A percentile compares a stretch with the other conserved stretches of the same genome.
Evolutionary conservation across 106 monocot genomes (phyloP).

Genomic region (Chionographis japonica): DNA sequence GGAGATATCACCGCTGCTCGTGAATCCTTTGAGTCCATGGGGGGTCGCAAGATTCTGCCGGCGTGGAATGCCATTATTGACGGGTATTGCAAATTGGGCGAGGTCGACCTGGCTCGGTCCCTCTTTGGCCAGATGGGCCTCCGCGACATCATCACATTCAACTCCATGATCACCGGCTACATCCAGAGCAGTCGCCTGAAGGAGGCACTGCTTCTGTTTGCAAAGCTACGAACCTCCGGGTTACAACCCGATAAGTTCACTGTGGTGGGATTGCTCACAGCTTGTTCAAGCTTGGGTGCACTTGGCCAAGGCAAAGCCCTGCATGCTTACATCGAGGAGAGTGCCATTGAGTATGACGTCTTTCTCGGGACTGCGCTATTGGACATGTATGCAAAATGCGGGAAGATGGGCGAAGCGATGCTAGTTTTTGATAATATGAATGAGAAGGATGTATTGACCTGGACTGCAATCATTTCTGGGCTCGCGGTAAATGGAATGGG

Average conservation of each 20-base stretch:
- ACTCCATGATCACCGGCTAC: conserved; percentile 76
- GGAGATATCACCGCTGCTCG: conserved; percentile 48
- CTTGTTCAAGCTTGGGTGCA: conserved; percentile 55
- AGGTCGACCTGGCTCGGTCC: conserved; percentile 35
- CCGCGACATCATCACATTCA: conserved; percentile 55
- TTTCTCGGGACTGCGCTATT: conserved; percentile 55
- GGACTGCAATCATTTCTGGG: conserved; percentile 59
- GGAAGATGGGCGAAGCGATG: conserved; percentile 53
- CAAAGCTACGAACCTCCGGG: conserved; percentile 22
- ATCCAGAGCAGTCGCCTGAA: conserved; percentile 42
- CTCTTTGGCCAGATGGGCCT: conserved; percentile 51
- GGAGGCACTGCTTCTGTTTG: conserved; percentile 54
- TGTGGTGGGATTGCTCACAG: conserved; percentile 53
- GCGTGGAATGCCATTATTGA: conserved; percentile 80
- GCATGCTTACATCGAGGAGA: conserved; percentile 47
- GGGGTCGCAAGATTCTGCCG: conserved; percentile 11
- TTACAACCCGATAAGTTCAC: conserved; percentile 61
- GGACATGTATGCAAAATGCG: conserved; percentile 91
- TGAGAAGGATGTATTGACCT: conserved; percentile 44
- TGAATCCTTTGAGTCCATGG: conserved; percentile 32
- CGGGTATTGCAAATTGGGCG: conserved; percentile 69
- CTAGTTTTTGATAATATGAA: conserved; percentile 46
- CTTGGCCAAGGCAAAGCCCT: conserved; percentile 47
- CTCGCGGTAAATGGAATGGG: conserved; percentile 73
- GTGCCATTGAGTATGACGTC: conserved; percentile 31